Percentiles rank a stretch among this genome's conserved stretches.
Evolutionary conservation across 116 monocot genomes (phyloP).

Genomic region (Posidonia oceanica): DNA sequence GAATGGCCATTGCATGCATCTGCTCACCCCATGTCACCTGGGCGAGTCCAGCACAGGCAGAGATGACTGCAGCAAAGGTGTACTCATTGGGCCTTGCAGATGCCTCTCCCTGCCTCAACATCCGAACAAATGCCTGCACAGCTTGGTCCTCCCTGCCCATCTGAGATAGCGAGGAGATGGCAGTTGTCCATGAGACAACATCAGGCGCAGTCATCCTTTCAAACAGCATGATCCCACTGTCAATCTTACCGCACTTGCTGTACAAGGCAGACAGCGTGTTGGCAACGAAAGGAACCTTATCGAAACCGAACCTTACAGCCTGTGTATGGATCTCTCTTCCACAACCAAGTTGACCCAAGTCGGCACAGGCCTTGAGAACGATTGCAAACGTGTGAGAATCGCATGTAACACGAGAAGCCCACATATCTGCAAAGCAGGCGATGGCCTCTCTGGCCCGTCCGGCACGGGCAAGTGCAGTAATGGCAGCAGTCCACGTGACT

Average conservation of each 20-base stretch:
- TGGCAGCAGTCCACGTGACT: constrained; percentile 66
- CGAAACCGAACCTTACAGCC: constrained; percentile 34
- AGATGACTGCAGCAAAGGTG: constrained; percentile 51
- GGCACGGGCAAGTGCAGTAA: constrained; percentile 48
- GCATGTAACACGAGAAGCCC: constrained; percentile 13
- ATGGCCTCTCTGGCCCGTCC: constrained; percentile 26
- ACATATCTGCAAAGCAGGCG: constrained; percentile 38
- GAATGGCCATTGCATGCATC: constrained; percentile 37
- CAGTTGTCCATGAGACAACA: constrained; percentile 79
- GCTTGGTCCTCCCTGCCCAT: constrained; percentile 41
- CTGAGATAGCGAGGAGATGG: constrained; percentile 48
- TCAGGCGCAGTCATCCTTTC: constrained; percentile 33
- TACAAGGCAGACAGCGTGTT: constrained; percentile 64
- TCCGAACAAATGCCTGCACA: constrained; percentile 26
- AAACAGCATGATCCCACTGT: constrained; percentile 22
- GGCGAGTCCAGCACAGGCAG: constrained; percentile 37
- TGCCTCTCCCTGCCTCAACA: constrained; percentile 14
- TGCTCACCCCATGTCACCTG: constrained; percentile 35
- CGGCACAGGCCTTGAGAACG: constrained; percentile 58
- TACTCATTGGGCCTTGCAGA: constrained; percentile 51
- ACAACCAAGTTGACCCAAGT: constrained; percentile 16
- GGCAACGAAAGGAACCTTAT: constrained; percentile 41
- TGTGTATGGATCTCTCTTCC: constrained; percentile 66
- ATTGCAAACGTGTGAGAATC: constrained; percentile 64
- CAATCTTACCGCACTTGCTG: constrained; percentile 27